A percentile compares a stretch with the other conserved stretches of the same genome.
Conservation (phyloP, 2,329 filamentous ascomycete species). For the Neopestalotiopsis clavispora region DNA sequence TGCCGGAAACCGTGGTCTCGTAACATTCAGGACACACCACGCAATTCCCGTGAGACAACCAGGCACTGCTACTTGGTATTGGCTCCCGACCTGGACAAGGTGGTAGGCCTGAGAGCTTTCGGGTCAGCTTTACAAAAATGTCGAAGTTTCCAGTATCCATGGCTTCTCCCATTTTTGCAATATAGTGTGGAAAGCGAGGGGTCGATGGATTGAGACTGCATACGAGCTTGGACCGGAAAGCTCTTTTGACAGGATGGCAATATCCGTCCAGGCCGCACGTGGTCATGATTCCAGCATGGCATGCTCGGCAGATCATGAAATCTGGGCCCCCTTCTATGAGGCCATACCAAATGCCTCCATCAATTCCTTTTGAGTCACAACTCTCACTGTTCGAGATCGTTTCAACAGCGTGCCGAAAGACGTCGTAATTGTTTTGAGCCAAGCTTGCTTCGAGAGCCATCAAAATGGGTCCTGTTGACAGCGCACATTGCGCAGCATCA, state of each 20-base stretch:
- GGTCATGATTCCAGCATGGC: slow-evolving; percentile 14
- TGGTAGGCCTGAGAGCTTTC: neutral
- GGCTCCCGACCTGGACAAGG: slow-evolving; percentile 5
- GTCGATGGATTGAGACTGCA: slow-evolving; percentile 7
- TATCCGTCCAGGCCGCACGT: slow-evolving; percentile 6
- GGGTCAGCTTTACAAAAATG: neutral
- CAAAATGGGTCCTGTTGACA: neutral
- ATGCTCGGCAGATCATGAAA: slow-evolving; percentile 16
- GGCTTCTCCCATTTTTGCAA: slow-evolving; percentile 12
- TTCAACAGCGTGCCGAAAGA: slow-evolving; percentile 1
- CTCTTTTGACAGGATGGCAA: neutral
- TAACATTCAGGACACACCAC: slow-evolving; percentile 15
- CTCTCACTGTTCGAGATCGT: neutral
- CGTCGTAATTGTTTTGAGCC: neutral
- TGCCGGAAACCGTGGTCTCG: slow-evolving; percentile 4
- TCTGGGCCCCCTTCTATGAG: neutral
- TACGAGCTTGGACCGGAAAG: neutral
- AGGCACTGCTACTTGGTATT: neutral
- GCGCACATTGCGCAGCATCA: neutral
- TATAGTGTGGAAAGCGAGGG: slow-evolving; percentile 3
- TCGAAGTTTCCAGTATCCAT: slow-evolving; percentile 16
- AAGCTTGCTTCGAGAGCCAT: slow-evolving; percentile 11
- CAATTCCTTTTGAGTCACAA: neutral
- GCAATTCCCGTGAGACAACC: neutral
- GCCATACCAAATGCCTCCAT: slow-evolving; percentile 12